Percentiles rank a stretch among this genome's conserved stretches.
These are phyloP conservation scores for Xylaria curta DNA, from an alignment of 495 filamentous ascomycete genomes.

Conservation along the genomic window DNA sequence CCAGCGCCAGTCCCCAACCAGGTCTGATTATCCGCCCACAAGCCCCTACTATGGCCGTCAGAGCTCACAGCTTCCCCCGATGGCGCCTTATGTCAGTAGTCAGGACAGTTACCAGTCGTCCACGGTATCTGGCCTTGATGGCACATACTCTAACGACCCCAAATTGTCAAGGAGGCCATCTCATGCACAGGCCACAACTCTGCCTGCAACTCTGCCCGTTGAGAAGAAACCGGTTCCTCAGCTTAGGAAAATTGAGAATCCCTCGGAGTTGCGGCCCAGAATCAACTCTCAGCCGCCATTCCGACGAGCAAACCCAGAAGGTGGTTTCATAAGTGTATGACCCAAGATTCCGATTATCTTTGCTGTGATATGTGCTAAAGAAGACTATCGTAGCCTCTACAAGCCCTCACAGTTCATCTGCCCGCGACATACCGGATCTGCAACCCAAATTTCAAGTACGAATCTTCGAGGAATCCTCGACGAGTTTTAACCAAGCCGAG, in stretches of 20 bases:
- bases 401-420: slow-evolving; percentile 93
- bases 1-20: slow-evolving; percentile 59
- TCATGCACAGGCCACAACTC: slow-evolving; percentile 54
- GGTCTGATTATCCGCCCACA: slow-evolving; percentile 54
- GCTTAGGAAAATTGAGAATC: slow-evolving; percentile 76
- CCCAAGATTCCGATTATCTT: slow-evolving; percentile 12
- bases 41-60: slow-evolving; percentile 59
- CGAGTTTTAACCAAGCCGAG: slow-evolving; percentile 98
- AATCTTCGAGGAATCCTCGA: slow-evolving; percentile 96
- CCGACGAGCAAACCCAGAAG: slow-evolving; percentile 93
- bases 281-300: slow-evolving; percentile 88
- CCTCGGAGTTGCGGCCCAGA: slow-evolving; percentile 79
- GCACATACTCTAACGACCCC: slow-evolving; percentile 73
- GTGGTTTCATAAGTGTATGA: slow-evolving; percentile 97
- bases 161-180: slow-evolving; percentile 70
- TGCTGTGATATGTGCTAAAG: slow-evolving; percentile 24
- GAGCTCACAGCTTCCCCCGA: slow-evolving; percentile 69
- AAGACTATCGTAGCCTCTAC: slow-evolving; percentile 71
- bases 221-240: slow-evolving; percentile 82
- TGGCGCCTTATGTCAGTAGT: slow-evolving; percentile 68
- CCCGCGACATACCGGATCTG: slow-evolving; percentile 97
- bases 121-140: slow-evolving; percentile 70
- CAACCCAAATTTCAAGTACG: slow-evolving; percentile 98
- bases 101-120: slow-evolving; percentile 71
- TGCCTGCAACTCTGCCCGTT: slow-evolving; percentile 48